These are phyloP conservation scores for Rhodotorula sp. DNA, from an alignment of 1,284 basidiomycete species.

Conservation along the genomic window DNA sequence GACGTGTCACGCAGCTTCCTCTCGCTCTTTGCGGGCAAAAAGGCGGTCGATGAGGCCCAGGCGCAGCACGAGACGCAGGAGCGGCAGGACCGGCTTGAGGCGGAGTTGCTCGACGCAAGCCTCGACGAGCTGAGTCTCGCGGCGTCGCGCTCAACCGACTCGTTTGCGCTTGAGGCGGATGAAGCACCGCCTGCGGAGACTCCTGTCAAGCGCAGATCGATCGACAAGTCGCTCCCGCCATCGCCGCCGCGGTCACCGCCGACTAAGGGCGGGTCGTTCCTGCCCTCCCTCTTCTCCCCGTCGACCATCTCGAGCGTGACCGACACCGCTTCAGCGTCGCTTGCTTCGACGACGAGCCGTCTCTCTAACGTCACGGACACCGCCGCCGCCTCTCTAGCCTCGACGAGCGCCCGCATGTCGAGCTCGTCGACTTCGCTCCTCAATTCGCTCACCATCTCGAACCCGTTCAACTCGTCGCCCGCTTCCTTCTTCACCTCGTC, in stretches of 20 bases:
- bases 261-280: background rate
- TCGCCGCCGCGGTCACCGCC: background rate
- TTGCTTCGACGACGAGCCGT: background rate
- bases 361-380: background rate
- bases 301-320: background rate
- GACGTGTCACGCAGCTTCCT: background rate
- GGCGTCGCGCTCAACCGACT: background rate
- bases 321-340: background rate
- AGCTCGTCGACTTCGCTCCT: slow-evolving; percentile 12
- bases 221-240: slow-evolving; percentile 22
- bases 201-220: background rate
- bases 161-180: slow-evolving; percentile 1
- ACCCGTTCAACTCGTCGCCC: slow-evolving; percentile 17
- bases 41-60: slow-evolving; percentile 13
- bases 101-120: slow-evolving; percentile 20
- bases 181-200: background rate
- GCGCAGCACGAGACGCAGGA: background rate
- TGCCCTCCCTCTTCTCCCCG: slow-evolving; percentile 7
- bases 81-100: slow-evolving; percentile 24
- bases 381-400: background rate
- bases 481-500: slow-evolving; percentile 8
- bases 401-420: background rate
- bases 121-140: slow-evolving; percentile 16
- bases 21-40: slow-evolving; percentile 30
- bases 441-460: slow-evolving; percentile 26